phyloP scores from a whole-genome alignment of 139 green algal genomes.

The Chlorella sorokiniana region DNA sequence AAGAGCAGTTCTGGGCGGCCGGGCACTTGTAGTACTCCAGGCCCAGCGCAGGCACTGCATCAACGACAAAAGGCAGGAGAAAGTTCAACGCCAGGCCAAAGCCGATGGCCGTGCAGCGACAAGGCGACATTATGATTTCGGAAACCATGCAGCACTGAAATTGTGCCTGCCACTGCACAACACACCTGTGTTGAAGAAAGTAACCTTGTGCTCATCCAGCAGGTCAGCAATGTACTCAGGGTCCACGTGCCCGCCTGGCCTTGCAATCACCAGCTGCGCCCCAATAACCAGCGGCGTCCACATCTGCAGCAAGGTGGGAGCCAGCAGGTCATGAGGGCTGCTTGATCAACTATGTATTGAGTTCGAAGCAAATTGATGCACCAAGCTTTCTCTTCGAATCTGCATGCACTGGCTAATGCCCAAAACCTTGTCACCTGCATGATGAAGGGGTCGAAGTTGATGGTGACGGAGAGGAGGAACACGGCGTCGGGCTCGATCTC shows the following conservation, averaged over 20 bases:
- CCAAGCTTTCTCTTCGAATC: no score
- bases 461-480: slow-evolving; percentile 27
- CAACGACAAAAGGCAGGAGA: neutral
- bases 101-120: no score
- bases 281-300: slow-evolving; percentile 27
- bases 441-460: slow-evolving; percentile 52
- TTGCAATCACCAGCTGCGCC: slow-evolving; percentile 28
- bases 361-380: no score
- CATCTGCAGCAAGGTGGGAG: slow-evolving; percentile 21
- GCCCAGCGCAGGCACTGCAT: slow-evolving; percentile 20
- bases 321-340: neutral
- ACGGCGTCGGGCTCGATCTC: neutral
- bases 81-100: no score
- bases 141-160: no score
- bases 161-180: no score
- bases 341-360: no score
- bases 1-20: neutral
- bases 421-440: no score
- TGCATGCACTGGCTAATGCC: no score
- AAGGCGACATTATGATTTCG: no score
- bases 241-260: slow-evolving; percentile 38
- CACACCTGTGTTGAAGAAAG: slow-evolving; percentile 1
- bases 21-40: neutral
- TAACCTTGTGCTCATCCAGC: slow-evolving; percentile 23
- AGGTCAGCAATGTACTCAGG: slow-evolving; percentile 20